These are phyloP conservation scores for Achaetomium macrosporum DNA, from an alignment of 2,329 filamentous ascomycete genomes.

Conservation along the genomic window DNA sequence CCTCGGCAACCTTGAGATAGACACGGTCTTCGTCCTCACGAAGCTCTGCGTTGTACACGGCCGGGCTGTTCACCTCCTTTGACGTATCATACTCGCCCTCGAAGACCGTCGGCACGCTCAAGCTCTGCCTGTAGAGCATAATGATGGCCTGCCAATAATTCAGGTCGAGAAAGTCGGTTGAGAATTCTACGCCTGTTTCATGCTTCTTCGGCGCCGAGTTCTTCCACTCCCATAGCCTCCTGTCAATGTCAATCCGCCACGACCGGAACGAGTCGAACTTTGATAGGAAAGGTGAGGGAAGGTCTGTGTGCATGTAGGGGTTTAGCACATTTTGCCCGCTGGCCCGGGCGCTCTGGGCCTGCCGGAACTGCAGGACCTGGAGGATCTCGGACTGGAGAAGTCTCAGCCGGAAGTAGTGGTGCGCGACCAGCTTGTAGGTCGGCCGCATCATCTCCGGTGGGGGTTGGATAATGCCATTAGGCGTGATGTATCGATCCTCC, in stretches of 20 bases:
- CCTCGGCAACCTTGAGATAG: slow-evolving; percentile 91
- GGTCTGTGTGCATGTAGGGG: slow-evolving; percentile 68
- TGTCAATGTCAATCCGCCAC: slow-evolving; percentile 85
- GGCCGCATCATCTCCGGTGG: slow-evolving; percentile 53
- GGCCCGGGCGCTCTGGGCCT: slow-evolving; percentile 71
- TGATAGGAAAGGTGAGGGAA: slow-evolving; percentile 79
- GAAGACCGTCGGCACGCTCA: slow-evolving; percentile 78
- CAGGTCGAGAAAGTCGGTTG: slow-evolving; percentile 81
- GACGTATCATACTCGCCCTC: slow-evolving; percentile 69
- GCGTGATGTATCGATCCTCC: slow-evolving; percentile 84
- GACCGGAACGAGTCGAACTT: slow-evolving; percentile 79
- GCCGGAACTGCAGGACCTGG: slow-evolving; percentile 87
- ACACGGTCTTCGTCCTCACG: slow-evolving; percentile 83
- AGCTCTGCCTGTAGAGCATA: slow-evolving; percentile 87
- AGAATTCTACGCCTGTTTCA: slow-evolving; percentile 83
- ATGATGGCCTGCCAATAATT: slow-evolving; percentile 98
- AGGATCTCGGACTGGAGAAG: slow-evolving; percentile 91
- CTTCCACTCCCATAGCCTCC: slow-evolving; percentile 80
- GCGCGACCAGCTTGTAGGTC: slow-evolving; percentile 84
- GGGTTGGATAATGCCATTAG: slow-evolving; percentile 62
- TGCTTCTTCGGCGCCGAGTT: slow-evolving; percentile 68
- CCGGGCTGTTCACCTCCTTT: slow-evolving; percentile 58
- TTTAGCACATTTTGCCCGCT: slow-evolving; percentile 59
- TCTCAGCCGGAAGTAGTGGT: slow-evolving; percentile 87
- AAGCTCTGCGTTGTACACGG: slow-evolving; percentile 57